These are phyloP conservation scores for Erodium texanum DNA, from an alignment of 441 rosid species.

Conservation along the genomic window DNA sequence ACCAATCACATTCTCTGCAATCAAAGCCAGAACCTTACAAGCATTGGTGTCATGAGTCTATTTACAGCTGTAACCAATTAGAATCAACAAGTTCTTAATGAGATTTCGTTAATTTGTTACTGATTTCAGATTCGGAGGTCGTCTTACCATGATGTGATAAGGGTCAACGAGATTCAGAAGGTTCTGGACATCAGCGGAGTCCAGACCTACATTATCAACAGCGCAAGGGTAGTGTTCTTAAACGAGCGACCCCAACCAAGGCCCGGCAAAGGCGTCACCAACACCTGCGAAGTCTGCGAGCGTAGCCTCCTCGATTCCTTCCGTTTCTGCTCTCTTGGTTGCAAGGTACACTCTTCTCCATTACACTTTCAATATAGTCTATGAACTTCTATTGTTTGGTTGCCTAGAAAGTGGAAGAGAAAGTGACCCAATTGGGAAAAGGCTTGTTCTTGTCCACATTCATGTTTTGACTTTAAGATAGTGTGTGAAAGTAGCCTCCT, in stretches of 20 bases:
- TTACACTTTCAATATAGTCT: no score
- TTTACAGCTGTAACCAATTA: background rate
- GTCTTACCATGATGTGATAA: slow-evolving; percentile 48
- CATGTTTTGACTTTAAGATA: background rate
- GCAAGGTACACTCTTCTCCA: slow-evolving; percentile 23
- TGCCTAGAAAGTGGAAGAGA: no score
- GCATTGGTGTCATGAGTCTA: background rate
- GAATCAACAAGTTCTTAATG: background rate
- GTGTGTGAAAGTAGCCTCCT: background rate
- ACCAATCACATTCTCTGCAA: background rate
- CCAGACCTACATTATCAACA: slow-evolving; percentile 73
- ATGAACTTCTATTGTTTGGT: no score
- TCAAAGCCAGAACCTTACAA: background rate
- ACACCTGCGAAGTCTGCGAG: slow-evolving; percentile 86
- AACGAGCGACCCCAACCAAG: slow-evolving; percentile 93
- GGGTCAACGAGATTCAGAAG: slow-evolving; percentile 44
- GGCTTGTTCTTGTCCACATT: background rate
- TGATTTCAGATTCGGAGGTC: slow-evolving; percentile 38
- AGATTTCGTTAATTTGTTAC: background rate
- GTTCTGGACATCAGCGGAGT: slow-evolving; percentile 36
- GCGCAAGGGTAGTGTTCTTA: slow-evolving; percentile 91
- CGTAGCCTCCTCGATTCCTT: slow-evolving; percentile 48
- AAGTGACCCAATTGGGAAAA: background rate
- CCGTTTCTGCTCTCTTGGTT: slow-evolving; percentile 41
- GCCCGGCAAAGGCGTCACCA: slow-evolving; percentile 91